Evolutionary conservation across 2,329 filamentous ascomycete genomes (phyloP), one percentile per base, ranked within the genome.

Genomic region (Sarocladium strictum): DNA sequence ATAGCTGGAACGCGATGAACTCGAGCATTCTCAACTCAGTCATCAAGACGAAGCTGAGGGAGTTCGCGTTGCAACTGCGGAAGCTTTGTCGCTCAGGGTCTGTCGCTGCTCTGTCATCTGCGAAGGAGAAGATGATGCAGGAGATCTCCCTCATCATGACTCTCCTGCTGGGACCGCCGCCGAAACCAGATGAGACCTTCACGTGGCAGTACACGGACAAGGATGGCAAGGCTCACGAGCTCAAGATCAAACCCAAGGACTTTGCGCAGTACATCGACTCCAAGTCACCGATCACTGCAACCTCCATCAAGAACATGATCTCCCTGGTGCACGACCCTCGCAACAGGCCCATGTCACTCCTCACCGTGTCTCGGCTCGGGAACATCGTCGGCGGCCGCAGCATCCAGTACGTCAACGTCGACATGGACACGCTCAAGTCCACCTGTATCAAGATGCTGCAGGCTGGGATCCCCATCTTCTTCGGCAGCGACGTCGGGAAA

Each of bases 291-390:
- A 72, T 86, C 6, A 81, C 78, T 5, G 76, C 76, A 21, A 77
- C 79, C 2, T 77, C 83, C 52, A 82, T 94, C 49, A 77, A 84
- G 60, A 71, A 78, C 57, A 84, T 93, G 70, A 86, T 95, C 62
- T 93, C 87, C 32, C 79, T 96, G 1, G 88, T 95, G 50, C 86
- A 96, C 66, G 91, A 96, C 67, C 91, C 91, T 4, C 82, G 91
- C 10, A 88, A 96, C 68, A 76, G 83, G 32, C 87, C 87, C 58
- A 79, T 86, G 58, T 81, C 81, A 1, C 81, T 89, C 4, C 75
- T 96, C 58, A 90, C 86, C 2, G 90, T 96, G 6, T 79, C 86
- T 61, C 79, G 87, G 24, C 83, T 96, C 2, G 90, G 90, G 19
- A 96, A 96, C 63, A 79, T 96, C 5, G 84, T 90, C 54, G 88